A percentile compares a stretch with the other conserved stretches of the same genome.
These are phyloP conservation scores for Cutaneotrichosporon mucoides DNA, from an alignment of 1,284 basidiomycete species.

Conservation along the genomic window DNA sequence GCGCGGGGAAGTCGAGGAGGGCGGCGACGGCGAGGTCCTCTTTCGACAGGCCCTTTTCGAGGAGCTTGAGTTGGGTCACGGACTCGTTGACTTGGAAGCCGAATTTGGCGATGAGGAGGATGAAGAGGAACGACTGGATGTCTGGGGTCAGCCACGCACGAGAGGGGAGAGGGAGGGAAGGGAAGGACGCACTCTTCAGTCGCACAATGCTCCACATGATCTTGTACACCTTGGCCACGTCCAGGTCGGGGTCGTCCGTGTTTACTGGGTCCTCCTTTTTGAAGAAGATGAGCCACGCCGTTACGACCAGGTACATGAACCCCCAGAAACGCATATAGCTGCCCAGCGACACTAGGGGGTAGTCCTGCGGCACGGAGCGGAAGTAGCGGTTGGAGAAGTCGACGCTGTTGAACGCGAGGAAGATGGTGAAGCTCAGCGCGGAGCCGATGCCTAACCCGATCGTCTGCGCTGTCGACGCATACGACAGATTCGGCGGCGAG, in stretches of 20 bases:
- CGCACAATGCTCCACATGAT: slow-evolving; percentile 93
- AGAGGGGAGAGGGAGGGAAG: too few relatives aligned
- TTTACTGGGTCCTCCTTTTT: slow-evolving; percentile 83
- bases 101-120: slow-evolving; percentile 91
- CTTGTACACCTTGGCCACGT: slow-evolving; percentile 82
- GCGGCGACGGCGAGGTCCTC: slow-evolving; percentile 95
- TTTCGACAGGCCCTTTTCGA: slow-evolving; percentile 92
- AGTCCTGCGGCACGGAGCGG: slow-evolving; percentile 57
- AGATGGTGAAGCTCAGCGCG: slow-evolving; percentile 95
- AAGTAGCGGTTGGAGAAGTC: slow-evolving; percentile 81
- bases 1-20: slow-evolving; percentile 96
- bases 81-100: slow-evolving; percentile 95
- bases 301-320: slow-evolving; percentile 72
- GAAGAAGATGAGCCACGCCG: slow-evolving; percentile 80
- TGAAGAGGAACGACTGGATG: slow-evolving; percentile 78
- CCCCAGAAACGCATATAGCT: slow-evolving; percentile 87
- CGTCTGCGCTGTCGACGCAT: slow-evolving; percentile 97
- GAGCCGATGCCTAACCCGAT: slow-evolving; percentile 95
- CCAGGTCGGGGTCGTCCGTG: slow-evolving; percentile 76
- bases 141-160: slow-evolving; percentile 54
- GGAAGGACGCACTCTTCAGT: slow-evolving; percentile 69
- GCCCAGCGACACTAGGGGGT: slow-evolving; percentile 74
- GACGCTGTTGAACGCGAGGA: slow-evolving; percentile 92
- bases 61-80: slow-evolving; percentile 86
- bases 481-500: slow-evolving; percentile 90